These are phyloP conservation scores for Trichosanthes cucumerina DNA, from an alignment of 306 rosid genomes.

Conservation along the genomic window DNA sequence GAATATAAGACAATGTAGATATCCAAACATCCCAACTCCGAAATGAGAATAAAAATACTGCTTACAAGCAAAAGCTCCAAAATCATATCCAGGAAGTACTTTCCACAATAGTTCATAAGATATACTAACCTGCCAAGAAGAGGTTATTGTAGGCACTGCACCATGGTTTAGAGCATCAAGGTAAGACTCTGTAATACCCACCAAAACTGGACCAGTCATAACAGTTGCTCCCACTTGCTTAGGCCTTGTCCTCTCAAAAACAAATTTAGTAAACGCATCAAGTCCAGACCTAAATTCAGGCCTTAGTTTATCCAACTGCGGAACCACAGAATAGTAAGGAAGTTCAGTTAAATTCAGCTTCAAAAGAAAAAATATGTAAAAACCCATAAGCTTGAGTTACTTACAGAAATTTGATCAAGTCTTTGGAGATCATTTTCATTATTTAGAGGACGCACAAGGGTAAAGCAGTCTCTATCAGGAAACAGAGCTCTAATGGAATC, in stretches of 20 bases:
- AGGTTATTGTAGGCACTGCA: conserved; percentile 91
- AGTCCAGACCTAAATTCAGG: conserved; percentile 80
- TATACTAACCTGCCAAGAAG: conserved; percentile 93
- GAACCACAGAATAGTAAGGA: background rate
- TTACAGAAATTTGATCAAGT: conserved; percentile 73
- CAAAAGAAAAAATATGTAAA: background rate
- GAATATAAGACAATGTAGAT: background rate
- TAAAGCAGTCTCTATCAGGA: conserved; percentile 94
- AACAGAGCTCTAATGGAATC: conserved; percentile 86
- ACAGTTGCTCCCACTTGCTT: conserved; percentile 92
- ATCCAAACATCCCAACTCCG: background rate
- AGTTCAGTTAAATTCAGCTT: background rate
- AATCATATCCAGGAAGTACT: background rate
- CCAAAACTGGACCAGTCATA: conserved; percentile 87
- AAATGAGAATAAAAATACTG: background rate
- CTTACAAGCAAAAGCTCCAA: background rate
- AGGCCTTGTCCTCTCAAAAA: conserved; percentile 90
- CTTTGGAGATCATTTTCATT: conserved; percentile 76
- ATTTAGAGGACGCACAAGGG: conserved; percentile 87
- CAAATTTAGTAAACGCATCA: conserved; percentile 73
- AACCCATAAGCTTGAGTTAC: conserved; percentile 8
- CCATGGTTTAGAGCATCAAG: conserved; percentile 87
- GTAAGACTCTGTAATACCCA: conserved; percentile 81
- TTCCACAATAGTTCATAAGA: background rate
- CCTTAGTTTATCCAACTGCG: conserved; percentile 67